These are phyloP conservation scores for Melampsora americana DNA, from an alignment of 1,284 basidiomycete species.

Conservation along the genomic window DNA sequence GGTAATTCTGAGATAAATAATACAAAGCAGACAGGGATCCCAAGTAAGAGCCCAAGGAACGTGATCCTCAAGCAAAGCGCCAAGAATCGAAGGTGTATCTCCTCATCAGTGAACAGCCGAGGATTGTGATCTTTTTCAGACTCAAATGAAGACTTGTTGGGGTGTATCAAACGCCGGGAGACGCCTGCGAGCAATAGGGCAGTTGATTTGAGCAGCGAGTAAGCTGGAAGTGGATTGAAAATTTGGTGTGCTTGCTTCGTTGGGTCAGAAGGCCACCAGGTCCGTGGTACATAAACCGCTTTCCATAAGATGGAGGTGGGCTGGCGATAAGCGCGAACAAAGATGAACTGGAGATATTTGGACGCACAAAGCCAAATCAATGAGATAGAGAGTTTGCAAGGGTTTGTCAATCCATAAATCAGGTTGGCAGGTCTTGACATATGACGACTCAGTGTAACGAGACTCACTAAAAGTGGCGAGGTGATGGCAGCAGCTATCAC, in stretches of 20 bases:
- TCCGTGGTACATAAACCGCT: slow-evolving; percentile 23
- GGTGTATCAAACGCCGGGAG: not conserved
- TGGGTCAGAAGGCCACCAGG: slow-evolving; percentile 26
- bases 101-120: slow-evolving; percentile 19
- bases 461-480: slow-evolving; percentile 5
- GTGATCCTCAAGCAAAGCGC: slow-evolving; percentile 27
- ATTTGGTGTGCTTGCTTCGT: slow-evolving; percentile 11
- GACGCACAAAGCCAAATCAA: not conserved
- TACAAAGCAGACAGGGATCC: slow-evolving; percentile 11
- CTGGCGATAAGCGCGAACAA: slow-evolving; percentile 10
- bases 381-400: not conserved
- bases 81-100: slow-evolving; percentile 35
- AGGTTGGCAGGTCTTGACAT: not conserved
- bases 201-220: slow-evolving; percentile 19
- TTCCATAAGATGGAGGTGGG: slow-evolving; percentile 24
- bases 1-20: slow-evolving; percentile 22
- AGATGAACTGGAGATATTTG: slow-evolving; percentile 7
- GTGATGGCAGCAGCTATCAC: not conserved
- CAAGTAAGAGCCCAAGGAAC: slow-evolving; percentile 11
- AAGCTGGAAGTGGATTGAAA: slow-evolving; percentile 10
- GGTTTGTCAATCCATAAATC: not conserved
- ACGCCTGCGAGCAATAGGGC: not conserved
- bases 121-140: not conserved
- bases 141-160: not conserved
- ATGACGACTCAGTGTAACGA: not conserved